Conservation (phyloP, 2,329 filamentous ascomycete genomes). For the Fusarium sp. region DNA sequence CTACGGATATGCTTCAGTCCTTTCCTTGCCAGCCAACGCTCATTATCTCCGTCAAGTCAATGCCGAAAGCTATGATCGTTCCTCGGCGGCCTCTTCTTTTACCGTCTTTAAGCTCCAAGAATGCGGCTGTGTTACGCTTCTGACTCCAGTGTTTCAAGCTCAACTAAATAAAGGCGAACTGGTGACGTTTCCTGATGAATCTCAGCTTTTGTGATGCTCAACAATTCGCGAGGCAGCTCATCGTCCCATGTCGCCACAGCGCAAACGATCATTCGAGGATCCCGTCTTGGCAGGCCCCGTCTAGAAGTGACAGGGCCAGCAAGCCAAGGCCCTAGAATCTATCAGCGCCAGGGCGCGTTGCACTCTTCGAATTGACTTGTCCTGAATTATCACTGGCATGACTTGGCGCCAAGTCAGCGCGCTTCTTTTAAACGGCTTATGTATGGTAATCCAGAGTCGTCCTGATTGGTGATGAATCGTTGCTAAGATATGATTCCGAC, state of each 20-base stretch:
- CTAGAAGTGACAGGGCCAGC: constrained; percentile 17
- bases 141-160: constrained; percentile 9
- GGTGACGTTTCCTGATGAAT: constrained; percentile 10
- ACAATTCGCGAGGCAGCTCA: constrained; percentile 22
- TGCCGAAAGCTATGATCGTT: constrained; percentile 2
- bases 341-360: constrained; percentile 4
- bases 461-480: constrained; percentile 18
- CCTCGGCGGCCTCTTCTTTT: constrained; percentile 41
- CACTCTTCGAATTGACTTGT: constrained; percentile 12
- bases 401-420: constrained; percentile 36
- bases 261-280: constrained; percentile 13
- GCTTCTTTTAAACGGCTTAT: constrained; percentile 19
- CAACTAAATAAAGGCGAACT: constrained; percentile 3
- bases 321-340: constrained; percentile 40
- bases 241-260: constrained; percentile 31
- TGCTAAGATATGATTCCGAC: not conserved
- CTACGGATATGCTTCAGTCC: not conserved
- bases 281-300: constrained; percentile 34
- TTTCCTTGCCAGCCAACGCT: not conserved
- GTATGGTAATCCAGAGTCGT: constrained; percentile 2
- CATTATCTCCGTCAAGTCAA: constrained; percentile 2
- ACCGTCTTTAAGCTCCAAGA: constrained; percentile 25
- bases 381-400: constrained; percentile 31
- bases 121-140: constrained; percentile 41
- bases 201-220: constrained; percentile 26